These are phyloP conservation scores for Nectriaceae sp. DNA, from an alignment of 2,329 filamentous ascomycete genomes.

Conservation along the genomic window DNA sequence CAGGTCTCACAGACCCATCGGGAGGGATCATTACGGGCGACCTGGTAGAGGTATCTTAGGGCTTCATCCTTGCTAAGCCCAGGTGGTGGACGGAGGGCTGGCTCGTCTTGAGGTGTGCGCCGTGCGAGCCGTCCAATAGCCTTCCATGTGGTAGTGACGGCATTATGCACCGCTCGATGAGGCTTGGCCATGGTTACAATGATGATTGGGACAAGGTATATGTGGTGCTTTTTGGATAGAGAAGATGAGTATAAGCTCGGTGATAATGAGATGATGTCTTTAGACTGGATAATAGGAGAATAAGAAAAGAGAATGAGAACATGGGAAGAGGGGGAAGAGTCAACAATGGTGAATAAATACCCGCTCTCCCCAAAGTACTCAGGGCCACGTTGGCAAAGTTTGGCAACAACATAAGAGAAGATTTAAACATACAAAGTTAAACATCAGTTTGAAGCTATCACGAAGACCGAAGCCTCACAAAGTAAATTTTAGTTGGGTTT, in stretches of 20 bases:
- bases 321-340: not conserved
- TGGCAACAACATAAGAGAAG: not conserved
- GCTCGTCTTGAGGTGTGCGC: not conserved
- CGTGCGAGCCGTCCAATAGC: not conserved
- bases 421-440: not conserved
- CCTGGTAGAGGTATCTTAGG: not conserved
- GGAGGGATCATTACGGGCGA: not conserved
- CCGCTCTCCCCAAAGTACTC: not conserved
- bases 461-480: not conserved
- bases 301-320: not conserved
- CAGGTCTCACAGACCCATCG: not conserved
- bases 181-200: not conserved
- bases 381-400: not conserved
- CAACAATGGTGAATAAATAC: not conserved
- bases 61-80: not conserved
- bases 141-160: not conserved
- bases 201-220: not conserved
- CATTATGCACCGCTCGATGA: not conserved
- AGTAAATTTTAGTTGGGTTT: not conserved
- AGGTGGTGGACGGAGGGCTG: not conserved
- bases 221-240: not conserved
- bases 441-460: not conserved
- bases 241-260: not conserved
- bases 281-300: not conserved
- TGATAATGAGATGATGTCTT: not conserved